Evolutionary conservation across 495 filamentous ascomycete species (phyloP).

Genomic region (Penicillium samsonianum): DNA sequence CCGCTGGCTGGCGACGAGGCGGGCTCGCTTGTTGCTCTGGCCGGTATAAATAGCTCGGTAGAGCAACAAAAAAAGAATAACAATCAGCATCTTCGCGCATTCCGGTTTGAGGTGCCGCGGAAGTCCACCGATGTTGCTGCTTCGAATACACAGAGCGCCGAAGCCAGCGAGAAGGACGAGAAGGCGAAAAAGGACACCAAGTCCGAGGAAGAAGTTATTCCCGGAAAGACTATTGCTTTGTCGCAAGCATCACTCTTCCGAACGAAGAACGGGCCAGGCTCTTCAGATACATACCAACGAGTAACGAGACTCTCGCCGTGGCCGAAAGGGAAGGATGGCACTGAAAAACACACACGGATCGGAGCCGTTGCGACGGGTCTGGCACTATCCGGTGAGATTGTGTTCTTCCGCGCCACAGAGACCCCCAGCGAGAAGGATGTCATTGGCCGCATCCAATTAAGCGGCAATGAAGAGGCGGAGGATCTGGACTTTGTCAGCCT

Average conservation of each 20-base stretch:
- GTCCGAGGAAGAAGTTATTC: slow-evolving; percentile 23
- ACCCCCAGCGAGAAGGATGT: slow-evolving; percentile 58
- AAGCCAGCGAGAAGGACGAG: slow-evolving; percentile 20
- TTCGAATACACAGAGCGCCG: slow-evolving; percentile 16
- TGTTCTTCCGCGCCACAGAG: slow-evolving; percentile 69
- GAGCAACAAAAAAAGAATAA: slow-evolving; percentile 68
- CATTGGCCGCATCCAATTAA: slow-evolving; percentile 65
- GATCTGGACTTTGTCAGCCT: slow-evolving; percentile 75
- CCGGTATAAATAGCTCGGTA: slow-evolving; percentile 84
- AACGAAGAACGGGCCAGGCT: slow-evolving; percentile 41
- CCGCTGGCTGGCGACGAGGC: slow-evolving; percentile 46
- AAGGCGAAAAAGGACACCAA: slow-evolving; percentile 31
- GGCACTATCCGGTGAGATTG: slow-evolving; percentile 71
- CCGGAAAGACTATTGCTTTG: slow-evolving; percentile 53
- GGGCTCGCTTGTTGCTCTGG: slow-evolving; percentile 61
- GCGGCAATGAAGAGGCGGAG: slow-evolving; percentile 66
- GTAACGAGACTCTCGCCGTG: slow-evolving; percentile 70
- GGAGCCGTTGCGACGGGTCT: slow-evolving; percentile 76
- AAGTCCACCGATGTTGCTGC: no score
- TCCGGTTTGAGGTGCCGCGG: slow-evolving; percentile 58
- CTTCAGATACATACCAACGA: slow-evolving; percentile 74
- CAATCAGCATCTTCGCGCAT: slow-evolving; percentile 88
- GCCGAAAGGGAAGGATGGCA: slow-evolving; percentile 39
- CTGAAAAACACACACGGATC: slow-evolving; percentile 47
- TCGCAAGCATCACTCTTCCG: slow-evolving; percentile 66